These are phyloP conservation scores for Paulownia fortunei DNA, from an alignment of 257 asterid species.

Conservation along the genomic window DNA sequence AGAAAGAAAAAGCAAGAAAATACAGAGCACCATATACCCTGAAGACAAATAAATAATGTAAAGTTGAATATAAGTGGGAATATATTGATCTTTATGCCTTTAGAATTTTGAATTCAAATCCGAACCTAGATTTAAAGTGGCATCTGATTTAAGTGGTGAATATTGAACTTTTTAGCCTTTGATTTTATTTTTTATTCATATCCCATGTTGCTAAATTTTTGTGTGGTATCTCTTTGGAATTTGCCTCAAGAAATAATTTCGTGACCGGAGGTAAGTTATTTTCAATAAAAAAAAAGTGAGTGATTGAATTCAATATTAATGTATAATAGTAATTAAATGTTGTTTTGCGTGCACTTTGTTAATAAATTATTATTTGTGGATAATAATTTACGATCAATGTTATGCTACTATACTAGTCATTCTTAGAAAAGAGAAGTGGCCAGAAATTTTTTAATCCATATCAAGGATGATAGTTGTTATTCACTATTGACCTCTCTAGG, in stretches of 20 bases:
- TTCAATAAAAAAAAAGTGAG: no score
- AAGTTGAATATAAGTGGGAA: conserved; percentile 29
- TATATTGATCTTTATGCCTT: conserved; percentile 11
- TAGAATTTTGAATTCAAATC: background rate
- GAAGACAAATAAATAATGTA: conserved; percentile 11
- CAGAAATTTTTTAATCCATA: no score
- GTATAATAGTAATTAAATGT: no score
- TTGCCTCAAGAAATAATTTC: background rate
- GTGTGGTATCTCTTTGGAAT: no score
- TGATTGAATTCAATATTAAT: no score
- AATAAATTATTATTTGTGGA: background rate
- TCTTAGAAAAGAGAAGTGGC: no score
- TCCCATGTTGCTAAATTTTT: background rate
- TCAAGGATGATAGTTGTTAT: no score
- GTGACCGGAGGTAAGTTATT: no score
- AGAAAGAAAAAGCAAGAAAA: background rate
- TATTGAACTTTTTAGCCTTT: background rate
- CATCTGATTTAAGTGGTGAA: conserved; percentile 21
- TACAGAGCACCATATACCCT: conserved; percentile 2
- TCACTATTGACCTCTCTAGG: no score
- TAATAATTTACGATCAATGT: no score
- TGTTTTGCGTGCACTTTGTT: background rate
- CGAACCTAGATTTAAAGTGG: conserved; percentile 10
- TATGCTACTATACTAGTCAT: no score
- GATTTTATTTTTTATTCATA: background rate